Base-by-base conservation (phyloP, 2,329 filamentous ascomycete species). In the Helotiales sp. region DNA sequence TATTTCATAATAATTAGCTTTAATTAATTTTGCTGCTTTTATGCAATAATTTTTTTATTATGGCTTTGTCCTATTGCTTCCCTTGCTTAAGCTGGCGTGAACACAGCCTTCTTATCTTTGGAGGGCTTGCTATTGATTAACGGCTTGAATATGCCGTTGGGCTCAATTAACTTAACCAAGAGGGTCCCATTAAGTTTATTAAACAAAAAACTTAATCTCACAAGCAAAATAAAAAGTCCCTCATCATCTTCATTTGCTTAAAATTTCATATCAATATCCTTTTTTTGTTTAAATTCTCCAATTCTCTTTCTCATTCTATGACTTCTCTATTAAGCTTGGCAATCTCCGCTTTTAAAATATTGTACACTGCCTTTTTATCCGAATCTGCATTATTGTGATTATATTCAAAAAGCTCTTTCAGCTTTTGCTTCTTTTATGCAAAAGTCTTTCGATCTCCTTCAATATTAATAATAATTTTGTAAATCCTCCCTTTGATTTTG, bases 1-100 rank as follows among this genome's bases (percentile, higher is more conserved):
- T 54, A 54, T 54, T 28, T 54, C 28, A 54, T 15, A 54, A 54
- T 54, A 28, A 54, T 28, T 54, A 6, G 50, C 50, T 54, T 54
- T 54, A 28, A 54, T 28, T 17, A 17, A 54, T 32, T 28, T 54
- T 54, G 17, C 13, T 54, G 26, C 28, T 13, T 54, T 17, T 6
- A 54, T 20, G 28, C 15, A 54, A 54, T 15, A 10, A 54, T 32
- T 28, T 54, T 34, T 32, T 17, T 17, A 54, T 17, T 6, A 54
- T 54, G 17, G 28, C 50, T 54, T 17, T 54, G 50, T 54, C 50
- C 50, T 54, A 15, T 54, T 17, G 50, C 50, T 28, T 54, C 50
- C 15, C 50, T 54, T 32, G 28, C 50, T 54, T 54, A 17, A 54
- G 50, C 50, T 54, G 50, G 50, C 17, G 50, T 54, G 15, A 54